phyloP scores from a whole-genome alignment of 345 rosid species.

The Psidium friedrichsthalianum region DNA sequence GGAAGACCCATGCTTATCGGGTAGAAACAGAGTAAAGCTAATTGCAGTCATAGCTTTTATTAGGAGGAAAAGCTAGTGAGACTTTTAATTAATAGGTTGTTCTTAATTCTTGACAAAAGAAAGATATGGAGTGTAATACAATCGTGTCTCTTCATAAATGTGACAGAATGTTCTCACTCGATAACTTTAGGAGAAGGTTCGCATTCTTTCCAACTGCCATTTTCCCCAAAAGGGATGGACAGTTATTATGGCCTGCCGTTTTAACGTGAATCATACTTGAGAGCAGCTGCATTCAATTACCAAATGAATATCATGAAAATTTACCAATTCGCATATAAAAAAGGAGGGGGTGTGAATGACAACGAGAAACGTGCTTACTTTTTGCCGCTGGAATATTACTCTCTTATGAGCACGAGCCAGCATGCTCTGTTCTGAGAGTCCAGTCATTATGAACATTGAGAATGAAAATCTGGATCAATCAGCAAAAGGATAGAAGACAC shows the following conservation, averaged over 20 bases:
- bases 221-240: accelerated
- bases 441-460: not conserved
- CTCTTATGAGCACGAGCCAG: not conserved
- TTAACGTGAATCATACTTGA: not conserved
- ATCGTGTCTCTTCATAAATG: not conserved
- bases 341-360: not conserved
- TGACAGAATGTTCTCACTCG: accelerated
- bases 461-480: not conserved
- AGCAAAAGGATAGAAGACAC: not conserved
- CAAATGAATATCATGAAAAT: not conserved
- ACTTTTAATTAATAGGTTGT: not conserved
- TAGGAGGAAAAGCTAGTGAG: not conserved
- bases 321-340: not conserved
- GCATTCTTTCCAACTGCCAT: not conserved
- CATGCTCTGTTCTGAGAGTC: not conserved
- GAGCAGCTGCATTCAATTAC: not conserved
- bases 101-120: not conserved
- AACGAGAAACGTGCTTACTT: not conserved
- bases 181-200: not conserved
- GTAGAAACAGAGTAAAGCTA: not conserved
- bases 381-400: not conserved
- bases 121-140: not conserved
- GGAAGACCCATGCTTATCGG: not conserved
- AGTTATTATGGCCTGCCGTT: not conserved
- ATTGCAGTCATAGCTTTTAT: not conserved